Conservation (phyloP, 805 yeast genomes). For the Teunomyces pallodes region DNA sequence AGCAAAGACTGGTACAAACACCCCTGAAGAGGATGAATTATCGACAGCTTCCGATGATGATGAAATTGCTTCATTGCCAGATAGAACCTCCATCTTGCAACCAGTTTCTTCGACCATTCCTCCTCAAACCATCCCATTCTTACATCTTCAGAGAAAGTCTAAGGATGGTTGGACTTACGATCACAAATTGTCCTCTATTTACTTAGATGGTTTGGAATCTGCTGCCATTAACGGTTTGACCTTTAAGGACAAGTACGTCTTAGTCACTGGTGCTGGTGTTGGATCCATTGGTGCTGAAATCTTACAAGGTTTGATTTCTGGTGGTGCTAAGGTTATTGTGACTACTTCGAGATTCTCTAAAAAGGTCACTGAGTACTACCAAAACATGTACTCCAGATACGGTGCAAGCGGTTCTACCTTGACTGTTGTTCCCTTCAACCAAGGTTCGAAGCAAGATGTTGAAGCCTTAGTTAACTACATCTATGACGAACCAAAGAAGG, state of each 20-base stretch:
- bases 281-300: constrained; percentile 99
- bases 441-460: constrained; percentile 94
- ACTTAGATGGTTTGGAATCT: constrained; percentile 85
- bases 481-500: constrained; percentile 76
- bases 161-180: constrained; percentile 84
- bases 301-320: constrained; percentile 88
- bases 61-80: constrained; percentile 84
- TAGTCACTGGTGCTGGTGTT: constrained; percentile 97
- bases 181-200: constrained; percentile 68
- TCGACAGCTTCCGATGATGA: constrained; percentile 60
- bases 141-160: constrained; percentile 81
- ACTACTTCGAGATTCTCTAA: constrained; percentile 95
- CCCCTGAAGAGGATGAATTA: constrained; percentile 33
- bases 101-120: constrained; percentile 75
- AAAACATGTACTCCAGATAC: constrained; percentile 83
- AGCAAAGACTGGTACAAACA: constrained; percentile 42
- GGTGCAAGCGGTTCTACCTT: constrained; percentile 92
- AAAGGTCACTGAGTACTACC: constrained; percentile 93
- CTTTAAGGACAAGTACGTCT: constrained; percentile 81
- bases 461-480: constrained; percentile 81
- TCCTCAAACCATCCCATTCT: constrained; percentile 87
- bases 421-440: constrained; percentile 97
- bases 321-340: constrained; percentile 97
- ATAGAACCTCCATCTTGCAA: constrained; percentile 61
- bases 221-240: constrained; percentile 95